Percentiles rank a stretch among this genome's conserved stretches.
Conservation (phyloP, 2,329 filamentous ascomycete genomes). For the Aspergillus sp. region DNA sequence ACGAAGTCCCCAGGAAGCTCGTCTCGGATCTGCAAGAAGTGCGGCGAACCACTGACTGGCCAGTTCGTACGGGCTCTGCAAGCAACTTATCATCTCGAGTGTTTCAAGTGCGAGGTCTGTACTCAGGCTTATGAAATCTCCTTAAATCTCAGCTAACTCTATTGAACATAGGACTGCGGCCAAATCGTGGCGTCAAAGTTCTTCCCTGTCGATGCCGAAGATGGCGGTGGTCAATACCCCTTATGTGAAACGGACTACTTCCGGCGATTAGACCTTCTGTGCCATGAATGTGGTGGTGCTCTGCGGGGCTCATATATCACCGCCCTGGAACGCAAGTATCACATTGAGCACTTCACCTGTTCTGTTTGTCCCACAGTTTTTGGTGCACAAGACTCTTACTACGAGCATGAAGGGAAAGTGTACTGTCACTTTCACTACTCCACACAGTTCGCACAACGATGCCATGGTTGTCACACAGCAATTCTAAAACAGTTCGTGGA, state of each 20-base stretch:
- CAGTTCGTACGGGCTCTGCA: slow-evolving; percentile 95
- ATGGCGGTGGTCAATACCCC: slow-evolving; percentile 81
- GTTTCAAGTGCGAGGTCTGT: slow-evolving; percentile 93
- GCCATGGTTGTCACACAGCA: slow-evolving; percentile 94
- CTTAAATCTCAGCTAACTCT: slow-evolving; percentile 23
- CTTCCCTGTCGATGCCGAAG: slow-evolving; percentile 92
- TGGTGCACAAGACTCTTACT: slow-evolving; percentile 96
- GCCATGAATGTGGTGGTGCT: slow-evolving; percentile 87
- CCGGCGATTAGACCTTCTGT: slow-evolving; percentile 83
- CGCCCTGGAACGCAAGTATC: slow-evolving; percentile 94
- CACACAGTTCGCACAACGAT: slow-evolving; percentile 92
- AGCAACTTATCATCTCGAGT: slow-evolving; percentile 94
- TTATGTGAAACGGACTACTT: slow-evolving; percentile 99
- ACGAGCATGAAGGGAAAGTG: slow-evolving; percentile 93
- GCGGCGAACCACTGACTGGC: slow-evolving; percentile 80
- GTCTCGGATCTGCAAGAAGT: slow-evolving; percentile 74
- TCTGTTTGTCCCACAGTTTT: slow-evolving; percentile 97
- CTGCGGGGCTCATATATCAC: slow-evolving; percentile 97
- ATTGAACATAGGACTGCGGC: slow-evolving; percentile 74
- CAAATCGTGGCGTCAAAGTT: slow-evolving; percentile 98
- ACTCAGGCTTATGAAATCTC: background rate
- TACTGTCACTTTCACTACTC: slow-evolving; percentile 99
- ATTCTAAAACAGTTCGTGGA: slow-evolving; percentile 99
- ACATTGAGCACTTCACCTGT: slow-evolving; percentile 98
- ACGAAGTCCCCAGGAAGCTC: slow-evolving; percentile 41